These are phyloP conservation scores for Lepidium sativum DNA, from an alignment of 345 rosid species.

Conservation along the genomic window DNA sequence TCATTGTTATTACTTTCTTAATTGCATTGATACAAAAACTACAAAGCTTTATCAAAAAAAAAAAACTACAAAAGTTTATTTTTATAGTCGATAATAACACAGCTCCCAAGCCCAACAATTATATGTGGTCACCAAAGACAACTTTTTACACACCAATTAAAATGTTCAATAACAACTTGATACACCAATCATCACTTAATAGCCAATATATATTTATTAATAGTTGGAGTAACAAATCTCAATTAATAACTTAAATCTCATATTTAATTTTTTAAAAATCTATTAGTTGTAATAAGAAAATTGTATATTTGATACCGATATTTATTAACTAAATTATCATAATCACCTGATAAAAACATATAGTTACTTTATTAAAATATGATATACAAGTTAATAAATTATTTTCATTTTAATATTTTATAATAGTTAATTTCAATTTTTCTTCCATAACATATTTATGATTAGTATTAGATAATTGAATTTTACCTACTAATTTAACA, in stretches of 20 bases:
- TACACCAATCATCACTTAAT: neutral
- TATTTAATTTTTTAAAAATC: too few species aligned
- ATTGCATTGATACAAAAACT: neutral
- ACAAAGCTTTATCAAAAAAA: too few species aligned
- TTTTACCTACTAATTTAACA: too few species aligned
- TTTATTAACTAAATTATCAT: too few species aligned
- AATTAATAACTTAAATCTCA: too few species aligned
- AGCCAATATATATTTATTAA: neutral
- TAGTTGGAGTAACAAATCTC: neutral
- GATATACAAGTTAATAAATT: too few species aligned
- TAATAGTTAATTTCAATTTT: neutral
- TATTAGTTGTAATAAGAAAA: too few species aligned
- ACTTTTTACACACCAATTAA: conserved; percentile 3
- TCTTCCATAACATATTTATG: neutral
- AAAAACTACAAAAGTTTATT: neutral
- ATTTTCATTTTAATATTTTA: too few species aligned
- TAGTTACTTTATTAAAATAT: too few species aligned
- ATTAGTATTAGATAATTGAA: too few species aligned
- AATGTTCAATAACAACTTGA: neutral
- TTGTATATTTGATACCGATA: too few species aligned
- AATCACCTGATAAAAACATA: too few species aligned
- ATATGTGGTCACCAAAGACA: conserved; percentile 21
- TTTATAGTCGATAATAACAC: neutral
- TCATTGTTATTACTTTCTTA: neutral
- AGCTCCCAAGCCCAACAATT: conserved; percentile 13